Base-by-base conservation (phyloP, 2,329 filamentous ascomycete genomes). In the Myriosclerotinia curreyana region DNA sequence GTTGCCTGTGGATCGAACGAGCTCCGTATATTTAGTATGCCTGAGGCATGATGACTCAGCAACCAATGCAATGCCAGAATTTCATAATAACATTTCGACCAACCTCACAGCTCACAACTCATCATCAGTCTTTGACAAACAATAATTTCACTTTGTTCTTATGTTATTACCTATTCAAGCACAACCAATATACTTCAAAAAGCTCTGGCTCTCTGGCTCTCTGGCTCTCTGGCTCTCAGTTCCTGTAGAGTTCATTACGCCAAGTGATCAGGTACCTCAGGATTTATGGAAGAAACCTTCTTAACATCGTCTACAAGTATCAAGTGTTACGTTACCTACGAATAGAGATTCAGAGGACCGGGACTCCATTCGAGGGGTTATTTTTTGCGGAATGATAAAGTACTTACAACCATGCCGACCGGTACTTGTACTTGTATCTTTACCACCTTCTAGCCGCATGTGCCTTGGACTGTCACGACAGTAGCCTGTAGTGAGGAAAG, bases 1-100 rank as follows among this genome's bases (percentile, higher is more conserved):
- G 54, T 53, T 64, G 62, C 62, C 62, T 64, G 44, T 48, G 55
- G 40, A 48, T 25, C 49, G 34, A 54, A 9, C 15, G 5, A 62
- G 8, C 55, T 55, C 38, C 38, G 44, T 42, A 44, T 44, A 12
- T 34, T 2, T 9, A 20, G 2, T 9, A 25, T 61, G 59, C 59
- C 59, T 61, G 38, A 61, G 59, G 59, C 38, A 22, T 15, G 3
- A 15, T 7, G 3, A 7, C 38, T 25, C 20, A 22, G 22, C 31
- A 22, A 44, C 15, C 5, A n/a, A n/a, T 44, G 17, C 20, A 17
- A 14, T 42, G 40, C 15, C 3, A 15, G 42, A 44, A 44, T 5
- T n/a, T 44, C 42, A 44, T 15, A 20, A 44, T 40, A 15, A 42
- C 20, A 22, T 48, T 34, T 15, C n/a, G 1, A 20, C 25, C 28